Evolutionary conservation across 495 filamentous ascomycete genomes (phyloP), one percentile per base, ranked within the genome.

Genomic region (Lophiotrema nucula): DNA sequence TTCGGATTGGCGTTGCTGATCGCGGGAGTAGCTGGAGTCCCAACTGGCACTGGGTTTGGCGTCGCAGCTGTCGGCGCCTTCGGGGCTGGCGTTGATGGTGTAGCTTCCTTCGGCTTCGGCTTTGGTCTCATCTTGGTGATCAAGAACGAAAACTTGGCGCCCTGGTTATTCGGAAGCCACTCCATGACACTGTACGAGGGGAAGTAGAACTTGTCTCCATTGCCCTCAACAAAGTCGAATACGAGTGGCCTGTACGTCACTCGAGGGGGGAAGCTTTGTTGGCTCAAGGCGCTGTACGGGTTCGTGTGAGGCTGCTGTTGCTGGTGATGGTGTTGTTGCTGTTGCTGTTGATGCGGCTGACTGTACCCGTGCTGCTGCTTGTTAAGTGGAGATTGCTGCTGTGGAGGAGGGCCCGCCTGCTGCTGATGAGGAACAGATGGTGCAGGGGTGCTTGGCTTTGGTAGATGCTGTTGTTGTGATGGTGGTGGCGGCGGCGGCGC

Each of bases 141-240:
- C 24, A 89, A 72, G 67, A 88, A 89, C 1, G 83, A 86, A 25
- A 82, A 83, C 52, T 81, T 75, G 18, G 83, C 76, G 74, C 53
- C 74, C 70, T 31, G 70, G 37, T 70, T 66, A 24, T 66, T 69
- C 12, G 72, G 77, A 21, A 77, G 69, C 47, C 78, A 88, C 67
- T 98, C 92, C 6, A 97, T 72, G 41, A 97, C 88, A 53, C 85
- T 85, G 66, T 89, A 81, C 68, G 88, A 90, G 0, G 93, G 93
- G 67, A 98, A 93, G 18, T 92, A 70, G 67, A 90, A 97, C 18
- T 92, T 84, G 67, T 97, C 93, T 10, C 90, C 90, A 16, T 81
- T 83, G 13, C 80, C 81, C 8, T 83, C 86, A 26, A 76, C 77
- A 63, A 96, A 95, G 67, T 96, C 92, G 50, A 98, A 88, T 10